Base-by-base conservation (phyloP, 1,284 basidiomycete species). In the Ustilago trichophora region DNA sequence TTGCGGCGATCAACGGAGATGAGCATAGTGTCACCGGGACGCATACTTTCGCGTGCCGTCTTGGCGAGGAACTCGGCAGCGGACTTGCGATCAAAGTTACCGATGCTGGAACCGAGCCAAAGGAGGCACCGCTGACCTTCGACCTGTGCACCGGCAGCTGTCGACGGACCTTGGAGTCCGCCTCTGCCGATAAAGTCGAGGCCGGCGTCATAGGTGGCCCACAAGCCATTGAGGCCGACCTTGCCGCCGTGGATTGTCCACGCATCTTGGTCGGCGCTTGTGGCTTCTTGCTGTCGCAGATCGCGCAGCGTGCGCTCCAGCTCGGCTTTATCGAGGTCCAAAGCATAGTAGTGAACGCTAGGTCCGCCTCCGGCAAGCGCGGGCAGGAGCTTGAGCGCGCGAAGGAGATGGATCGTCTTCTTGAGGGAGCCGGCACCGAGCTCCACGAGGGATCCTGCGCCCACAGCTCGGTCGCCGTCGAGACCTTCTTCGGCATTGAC, bases 21-120 rank as follows among this genome's bases (percentile, higher is more conserved):
- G 6, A 87, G 80, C 32, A 87, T 81, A 8, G 84, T 86, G 71
- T 87, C 86, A 5, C 84, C 84, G 4, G 90, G 83, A 10, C 89
- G 87, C 37, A 98, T 85, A 11, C 70, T 70, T 25, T 62, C 49
- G 6, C 64, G 42, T 5, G 92, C 91, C 19, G 96, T 85, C 1
- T 87, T 87, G 12, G 86, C 86, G 48, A 98, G 86, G 83, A 98
- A 97, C 0, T 85, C 83, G 1, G 86, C 86, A 7, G 90, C 91
- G 18, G 68, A 47, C 15, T 85, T 84, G 21, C 92, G 87, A n/a
- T 85, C 82, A 81, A 98, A 97, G 84, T 98, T 98, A 12, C 95
- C 95, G 12, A 98, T 83, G 0, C 92, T 93, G 0, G 91, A 95
- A 0, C 95, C 95, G n/a, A 98, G 85, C 85, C 96, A 98, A 57